Evolutionary conservation across 1,284 basidiomycete species (phyloP).

Genomic region (Rhizoctonia solani): DNA sequence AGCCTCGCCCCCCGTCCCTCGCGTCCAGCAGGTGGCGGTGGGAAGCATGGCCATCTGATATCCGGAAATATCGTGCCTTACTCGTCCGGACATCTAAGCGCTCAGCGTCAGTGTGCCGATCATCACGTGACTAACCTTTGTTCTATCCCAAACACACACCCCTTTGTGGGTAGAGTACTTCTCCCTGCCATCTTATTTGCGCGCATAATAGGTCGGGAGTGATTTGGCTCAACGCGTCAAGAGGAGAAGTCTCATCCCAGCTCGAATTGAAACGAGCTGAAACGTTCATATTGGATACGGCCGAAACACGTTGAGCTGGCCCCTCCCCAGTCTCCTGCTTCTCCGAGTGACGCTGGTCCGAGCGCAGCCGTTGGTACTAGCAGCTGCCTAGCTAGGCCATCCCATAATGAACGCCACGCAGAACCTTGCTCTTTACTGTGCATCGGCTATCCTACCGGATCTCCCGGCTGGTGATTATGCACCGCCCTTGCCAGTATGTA

Average conservation of each 20-base stretch:
- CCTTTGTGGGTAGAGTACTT: not conserved
- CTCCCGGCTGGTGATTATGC: constrained; percentile 16
- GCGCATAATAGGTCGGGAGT: not conserved
- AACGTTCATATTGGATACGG: constrained; percentile 9
- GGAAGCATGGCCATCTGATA: not conserved
- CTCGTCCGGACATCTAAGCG: not conserved
- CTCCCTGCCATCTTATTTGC: not conserved
- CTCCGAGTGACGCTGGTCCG: not conserved
- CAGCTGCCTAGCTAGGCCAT: not conserved
- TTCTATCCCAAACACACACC: not conserved
- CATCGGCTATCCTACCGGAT: constrained; percentile 20
- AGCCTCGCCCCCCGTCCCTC: constrained; percentile 27
- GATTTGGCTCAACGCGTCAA: not conserved
- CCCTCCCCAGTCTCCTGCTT: constrained; percentile 13
- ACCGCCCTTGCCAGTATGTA: constrained; percentile 17
- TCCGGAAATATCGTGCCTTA: not conserved
- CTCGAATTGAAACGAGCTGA: no score
- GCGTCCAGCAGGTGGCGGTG: constrained; percentile 23
- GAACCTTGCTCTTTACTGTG: constrained; percentile 24
- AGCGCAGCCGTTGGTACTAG: not conserved
- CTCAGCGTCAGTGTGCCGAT: constrained; percentile 2
- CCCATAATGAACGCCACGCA: constrained; percentile 24
- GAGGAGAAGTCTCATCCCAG: no score
- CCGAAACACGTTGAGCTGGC: not conserved
- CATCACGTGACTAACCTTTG: constrained; percentile 20